These are phyloP conservation scores for Saccharomyces jurei DNA, from an alignment of 805 yeast genomes.

Conservation along the genomic window DNA sequence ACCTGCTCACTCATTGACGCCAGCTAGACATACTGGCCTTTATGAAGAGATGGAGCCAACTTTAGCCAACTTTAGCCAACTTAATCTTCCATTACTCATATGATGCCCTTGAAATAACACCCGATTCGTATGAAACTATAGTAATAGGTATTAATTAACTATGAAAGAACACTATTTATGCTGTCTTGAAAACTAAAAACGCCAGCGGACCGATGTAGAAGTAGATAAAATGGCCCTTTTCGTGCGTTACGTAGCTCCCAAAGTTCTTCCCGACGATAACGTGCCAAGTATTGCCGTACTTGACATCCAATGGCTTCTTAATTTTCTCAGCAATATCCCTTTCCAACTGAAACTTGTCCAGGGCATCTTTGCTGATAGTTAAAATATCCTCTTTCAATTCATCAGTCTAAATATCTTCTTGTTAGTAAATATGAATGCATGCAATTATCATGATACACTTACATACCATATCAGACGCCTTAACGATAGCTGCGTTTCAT, in stretches of 20 bases:
- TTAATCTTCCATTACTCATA: constrained; percentile 3
- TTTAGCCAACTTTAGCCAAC: neutral
- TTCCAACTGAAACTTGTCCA: constrained; percentile 20
- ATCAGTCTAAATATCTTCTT: constrained; percentile 14
- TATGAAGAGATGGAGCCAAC: neutral
- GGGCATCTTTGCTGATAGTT: constrained; percentile 18
- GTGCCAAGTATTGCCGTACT: constrained; percentile 71
- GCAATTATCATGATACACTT: too few species aligned
- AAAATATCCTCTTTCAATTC: constrained; percentile 24
- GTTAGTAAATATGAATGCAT: constrained; percentile 1
- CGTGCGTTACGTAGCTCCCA: constrained; percentile 74
- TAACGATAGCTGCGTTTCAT: constrained; percentile 15
- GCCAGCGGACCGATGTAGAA: constrained; percentile 66
- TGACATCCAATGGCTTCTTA: constrained; percentile 56
- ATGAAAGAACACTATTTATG: constrained; percentile 33
- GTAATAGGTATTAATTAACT: constrained; percentile 63
- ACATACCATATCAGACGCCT: constrained; percentile 30
- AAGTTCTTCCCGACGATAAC: constrained; percentile 73
- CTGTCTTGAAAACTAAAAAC: constrained; percentile 60
- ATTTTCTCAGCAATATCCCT: constrained; percentile 55
- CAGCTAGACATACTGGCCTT: neutral
- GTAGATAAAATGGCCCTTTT: constrained; percentile 63
- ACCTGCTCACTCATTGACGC: neutral
- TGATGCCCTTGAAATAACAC: constrained; percentile 1
- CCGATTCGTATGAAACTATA: constrained; percentile 17